A percentile compares a stretch with the other conserved stretches of the same genome.
phyloP scores from a whole-genome alignment of 345 rosid species.

The Adansonia digitata region DNA sequence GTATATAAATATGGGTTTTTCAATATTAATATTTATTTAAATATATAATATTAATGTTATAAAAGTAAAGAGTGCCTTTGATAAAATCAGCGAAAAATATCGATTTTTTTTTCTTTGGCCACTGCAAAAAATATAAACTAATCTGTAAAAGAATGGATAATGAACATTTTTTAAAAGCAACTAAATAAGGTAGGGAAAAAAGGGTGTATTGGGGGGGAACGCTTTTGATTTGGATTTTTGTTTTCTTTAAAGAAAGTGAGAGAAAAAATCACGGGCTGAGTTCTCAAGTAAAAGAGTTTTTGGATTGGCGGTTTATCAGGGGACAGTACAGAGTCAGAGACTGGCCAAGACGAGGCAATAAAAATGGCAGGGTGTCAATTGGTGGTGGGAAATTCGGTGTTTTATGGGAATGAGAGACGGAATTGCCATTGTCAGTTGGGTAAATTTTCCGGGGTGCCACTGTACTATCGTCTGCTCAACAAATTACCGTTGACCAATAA shows the following conservation, averaged over 20 bases:
- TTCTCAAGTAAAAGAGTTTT: slow-evolving; percentile 23
- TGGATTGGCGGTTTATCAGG: neutral
- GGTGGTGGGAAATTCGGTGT: slow-evolving; percentile 22
- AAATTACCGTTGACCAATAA: slow-evolving; percentile 56
- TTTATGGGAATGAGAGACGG: slow-evolving; percentile 15
- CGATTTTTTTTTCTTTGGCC: no score
- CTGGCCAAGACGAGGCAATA: slow-evolving; percentile 18
- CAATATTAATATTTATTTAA: no score
- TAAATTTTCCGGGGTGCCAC: slow-evolving; percentile 32
- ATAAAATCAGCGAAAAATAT: no score
- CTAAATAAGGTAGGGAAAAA: no score
- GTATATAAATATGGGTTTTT: no score
- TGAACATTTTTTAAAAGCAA: no score
- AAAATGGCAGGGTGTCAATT: slow-evolving; percentile 38
- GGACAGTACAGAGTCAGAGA: neutral
- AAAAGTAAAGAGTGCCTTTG: no score
- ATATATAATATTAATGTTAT: no score
- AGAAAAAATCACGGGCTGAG: slow-evolving; percentile 31
- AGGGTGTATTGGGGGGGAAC: neutral
- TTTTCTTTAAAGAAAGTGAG: neutral
- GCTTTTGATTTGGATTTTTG: neutral
- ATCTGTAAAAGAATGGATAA: no score
- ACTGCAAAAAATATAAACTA: no score
- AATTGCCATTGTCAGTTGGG: slow-evolving; percentile 14
- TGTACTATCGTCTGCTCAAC: slow-evolving; percentile 29